Evolutionary conservation across 139 green algal species (phyloP), one percentile per base, ranked within the genome.

Genomic region (Bryopsis sp.): DNA sequence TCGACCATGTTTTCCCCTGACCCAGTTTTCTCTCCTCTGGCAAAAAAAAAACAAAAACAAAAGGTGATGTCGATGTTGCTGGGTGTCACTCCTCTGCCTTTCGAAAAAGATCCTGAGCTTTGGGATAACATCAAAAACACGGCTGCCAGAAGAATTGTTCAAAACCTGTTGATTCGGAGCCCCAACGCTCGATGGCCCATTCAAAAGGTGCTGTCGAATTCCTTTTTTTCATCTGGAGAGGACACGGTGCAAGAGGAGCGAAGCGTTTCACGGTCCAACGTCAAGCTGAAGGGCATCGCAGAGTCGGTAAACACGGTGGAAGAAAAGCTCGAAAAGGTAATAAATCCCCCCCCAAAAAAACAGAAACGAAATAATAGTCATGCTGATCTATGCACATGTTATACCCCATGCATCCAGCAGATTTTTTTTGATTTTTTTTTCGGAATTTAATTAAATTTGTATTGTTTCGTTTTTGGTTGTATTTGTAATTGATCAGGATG

Each of bases 61-160:
- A 36, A 61, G 50, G 50, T 61, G 3, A 39, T 65, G 24, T 31
- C 58, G n/a, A 65, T 65, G 58, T 39, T 65, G 6, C 7, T 6
- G 3, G 58, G 29, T 33, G 26, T 65, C 7, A 6, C 3, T 46
- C 58, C 58, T 5, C 24, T 65, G 19, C 58, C 58, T 6, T 65
- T 65, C 43, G 58, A 65, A 5, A 39, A 39, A 22, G 28, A 46
- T 39, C 58, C 58, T 32, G 29, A 39, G n/a, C 22, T 65, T 6
- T 65, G 58, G 58, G 29, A 43, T 46, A 15, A 65, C 15, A 65
- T 65, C 28, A 3, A 11, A 3, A 39, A 65, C 24, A 15, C 8
- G n/a, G 8, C 29, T 24, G 58, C 58, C 4, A 15, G 58, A 22
- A 15, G 58, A 4, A 46, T 65, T 22, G 58, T 65, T 5, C 58